Evolutionary conservation across 441 rosid genomes (phyloP), one percentile per base, ranked within the genome.

Genomic region (Omphalea diandra): DNA sequence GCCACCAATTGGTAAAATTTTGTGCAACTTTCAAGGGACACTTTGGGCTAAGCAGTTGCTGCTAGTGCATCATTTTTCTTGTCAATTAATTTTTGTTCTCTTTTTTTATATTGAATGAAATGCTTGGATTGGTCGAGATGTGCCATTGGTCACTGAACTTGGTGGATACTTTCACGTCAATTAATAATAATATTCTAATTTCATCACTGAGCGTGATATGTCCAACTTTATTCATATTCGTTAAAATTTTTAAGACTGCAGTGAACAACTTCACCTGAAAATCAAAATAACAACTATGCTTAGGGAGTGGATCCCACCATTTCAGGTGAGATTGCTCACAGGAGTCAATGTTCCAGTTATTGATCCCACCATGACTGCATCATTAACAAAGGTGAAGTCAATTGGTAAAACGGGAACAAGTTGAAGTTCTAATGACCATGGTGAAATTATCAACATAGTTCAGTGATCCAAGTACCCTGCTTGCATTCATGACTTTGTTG

Each of bases 1-100:
- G 79, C 97, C 99, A 35, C 96, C 99, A 53, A 86, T 84, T 65
- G 98, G 99, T 95, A 75, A 73, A 64, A 59, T 67, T 43, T 58
- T 60, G 46, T 50, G 35, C 7, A 29, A 65, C 33, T 8, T 53
- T 26, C 32, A 5, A 55, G 38, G 20, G 11, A 33, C 20, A 17
- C 38, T 17, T 0, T 3, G n/a, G 32, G 33, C 44, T n/a, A 20
- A 20, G 17, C 63, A 38, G 24, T 38, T 43, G 7, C 53, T 43
- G 63, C 26, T 64, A 17, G 9, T 20, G 1, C 41, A 3, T 44
- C 20, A 14, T 5, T 64, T 26, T 22, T 41, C 55, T 47, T 46
- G 17, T 18, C 22, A 12, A 27, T 40, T 41, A 3, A 17, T 56
- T 31, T 38, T 36, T 47, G 44, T 31, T 47, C 22, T 38, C 26